Conservation (phyloP, 345 rosid species). For the Chamaenerion angustifolium region DNA sequence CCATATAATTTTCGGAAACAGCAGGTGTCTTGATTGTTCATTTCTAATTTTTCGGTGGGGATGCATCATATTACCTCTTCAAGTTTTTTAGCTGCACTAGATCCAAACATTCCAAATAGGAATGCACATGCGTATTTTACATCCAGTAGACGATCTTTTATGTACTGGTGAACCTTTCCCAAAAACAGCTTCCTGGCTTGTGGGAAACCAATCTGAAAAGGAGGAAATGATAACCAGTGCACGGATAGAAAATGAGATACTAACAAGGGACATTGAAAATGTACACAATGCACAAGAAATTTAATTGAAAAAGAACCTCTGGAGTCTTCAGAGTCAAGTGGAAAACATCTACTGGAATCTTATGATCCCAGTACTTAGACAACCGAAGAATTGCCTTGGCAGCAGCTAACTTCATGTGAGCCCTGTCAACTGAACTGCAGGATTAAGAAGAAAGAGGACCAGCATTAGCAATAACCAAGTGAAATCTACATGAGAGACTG, state of each 20-base stretch:
- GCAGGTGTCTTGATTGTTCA: too few relatives aligned
- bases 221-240: not conserved
- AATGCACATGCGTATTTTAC: conserved; percentile 82
- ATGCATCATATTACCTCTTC: conserved; percentile 48
- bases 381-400: conserved; percentile 92
- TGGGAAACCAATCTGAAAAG: conserved; percentile 56
- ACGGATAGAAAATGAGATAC: too few relatives aligned
- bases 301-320: conserved; percentile 36
- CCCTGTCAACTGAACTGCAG: conserved; percentile 72
- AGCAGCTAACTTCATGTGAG: conserved; percentile 85
- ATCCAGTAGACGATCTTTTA: conserved; percentile 79
- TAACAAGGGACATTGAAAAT: too few relatives aligned
- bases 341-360: conserved; percentile 66
- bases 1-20: too few relatives aligned
- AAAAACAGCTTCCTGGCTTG: conserved; percentile 67
- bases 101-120: conserved; percentile 35
- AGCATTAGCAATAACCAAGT: conserved; percentile 3
- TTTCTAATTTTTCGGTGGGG: too few relatives aligned
- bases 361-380: conserved; percentile 80
- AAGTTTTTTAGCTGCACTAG: conserved; percentile 24
- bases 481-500: not conserved
- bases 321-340: conserved; percentile 56
- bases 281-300: too few relatives aligned
- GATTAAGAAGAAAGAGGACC: conserved; percentile 1
- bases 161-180: conserved; percentile 74